Evolutionary conservation across 371 early-diverging fungal genomes (phyloP).

Genomic region (Mucor velutinosus): DNA sequence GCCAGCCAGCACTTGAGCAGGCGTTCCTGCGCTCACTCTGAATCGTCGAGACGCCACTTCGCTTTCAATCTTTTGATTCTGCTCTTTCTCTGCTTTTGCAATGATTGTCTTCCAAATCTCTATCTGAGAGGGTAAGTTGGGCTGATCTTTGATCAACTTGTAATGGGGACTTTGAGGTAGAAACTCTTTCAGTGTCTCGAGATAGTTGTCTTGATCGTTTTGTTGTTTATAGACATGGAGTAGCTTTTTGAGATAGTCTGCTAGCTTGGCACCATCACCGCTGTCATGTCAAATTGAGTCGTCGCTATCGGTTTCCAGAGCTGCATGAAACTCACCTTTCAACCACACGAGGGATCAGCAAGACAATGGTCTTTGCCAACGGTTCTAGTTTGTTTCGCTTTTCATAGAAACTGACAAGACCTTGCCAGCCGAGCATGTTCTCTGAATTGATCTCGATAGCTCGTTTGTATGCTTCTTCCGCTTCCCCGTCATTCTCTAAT

Average conservation of each 20-base stretch:
- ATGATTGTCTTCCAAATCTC: constrained; percentile 63
- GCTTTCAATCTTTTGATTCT: constrained; percentile 54
- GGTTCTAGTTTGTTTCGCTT: constrained; percentile 48
- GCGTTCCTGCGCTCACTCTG: constrained; percentile 70
- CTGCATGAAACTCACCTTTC: constrained; percentile 12
- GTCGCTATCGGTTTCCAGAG: not conserved
- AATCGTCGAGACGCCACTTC: constrained; percentile 72
- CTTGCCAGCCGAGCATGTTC: constrained; percentile 80
- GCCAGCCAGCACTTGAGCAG: constrained; percentile 53
- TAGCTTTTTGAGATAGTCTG: constrained; percentile 61
- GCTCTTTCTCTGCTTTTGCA: constrained; percentile 58
- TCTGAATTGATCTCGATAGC: constrained; percentile 68
- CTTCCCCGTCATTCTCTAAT: constrained; percentile 63
- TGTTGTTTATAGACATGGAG: constrained; percentile 51
- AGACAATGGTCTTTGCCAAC: constrained; percentile 46
- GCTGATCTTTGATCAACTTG: constrained; percentile 44
- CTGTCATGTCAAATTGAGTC: constrained; percentile 6
- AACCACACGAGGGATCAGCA: constrained; percentile 34
- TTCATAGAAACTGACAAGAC: constrained; percentile 64
- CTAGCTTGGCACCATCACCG: constrained; percentile 61
- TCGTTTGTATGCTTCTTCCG: constrained; percentile 67
- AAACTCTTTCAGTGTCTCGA: constrained; percentile 55
- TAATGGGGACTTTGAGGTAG: constrained; percentile 56
- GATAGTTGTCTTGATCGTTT: constrained; percentile 41
- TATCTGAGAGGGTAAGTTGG: constrained; percentile 46